A percentile compares a stretch with the other conserved stretches of the same genome.
Evolutionary conservation across 345 rosid species (phyloP).

Genomic region (Euphorbia lathyris): DNA sequence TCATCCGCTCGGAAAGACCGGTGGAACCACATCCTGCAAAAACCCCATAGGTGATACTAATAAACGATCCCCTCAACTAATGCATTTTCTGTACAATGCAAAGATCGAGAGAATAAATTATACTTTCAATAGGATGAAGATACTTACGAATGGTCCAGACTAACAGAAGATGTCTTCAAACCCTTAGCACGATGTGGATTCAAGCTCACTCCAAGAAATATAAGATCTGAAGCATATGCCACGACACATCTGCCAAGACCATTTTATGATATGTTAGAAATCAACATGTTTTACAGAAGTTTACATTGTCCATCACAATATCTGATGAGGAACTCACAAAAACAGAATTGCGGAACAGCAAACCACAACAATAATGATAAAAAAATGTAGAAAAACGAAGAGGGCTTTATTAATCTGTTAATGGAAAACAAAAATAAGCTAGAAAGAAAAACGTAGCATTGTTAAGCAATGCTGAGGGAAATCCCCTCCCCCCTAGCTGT

Average conservation of each 20-base stretch:
- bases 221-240: constrained; percentile 84
- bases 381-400: too few species aligned
- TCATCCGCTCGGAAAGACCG: constrained; percentile 81
- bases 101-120: neutral
- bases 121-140: neutral
- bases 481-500: neutral
- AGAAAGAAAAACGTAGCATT: neutral
- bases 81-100: neutral
- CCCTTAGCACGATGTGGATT: constrained; percentile 86
- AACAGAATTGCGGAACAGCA: neutral
- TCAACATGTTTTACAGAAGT: neutral
- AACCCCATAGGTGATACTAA: neutral
- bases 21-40: constrained; percentile 89
- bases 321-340: neutral
- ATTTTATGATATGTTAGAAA: constrained; percentile 7
- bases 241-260: constrained; percentile 72
- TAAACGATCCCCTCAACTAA: neutral
- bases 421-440: too few species aligned
- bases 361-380: neutral
- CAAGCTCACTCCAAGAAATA: constrained; percentile 67
- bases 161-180: constrained; percentile 52
- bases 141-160: constrained; percentile 94
- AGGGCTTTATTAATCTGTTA: too few species aligned
- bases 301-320: neutral
- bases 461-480: neutral